Evolutionary conservation across 768 basidiomycete species (phyloP), one percentile per base, ranked within the genome.

Genomic region (Tulasnella sp.): DNA sequence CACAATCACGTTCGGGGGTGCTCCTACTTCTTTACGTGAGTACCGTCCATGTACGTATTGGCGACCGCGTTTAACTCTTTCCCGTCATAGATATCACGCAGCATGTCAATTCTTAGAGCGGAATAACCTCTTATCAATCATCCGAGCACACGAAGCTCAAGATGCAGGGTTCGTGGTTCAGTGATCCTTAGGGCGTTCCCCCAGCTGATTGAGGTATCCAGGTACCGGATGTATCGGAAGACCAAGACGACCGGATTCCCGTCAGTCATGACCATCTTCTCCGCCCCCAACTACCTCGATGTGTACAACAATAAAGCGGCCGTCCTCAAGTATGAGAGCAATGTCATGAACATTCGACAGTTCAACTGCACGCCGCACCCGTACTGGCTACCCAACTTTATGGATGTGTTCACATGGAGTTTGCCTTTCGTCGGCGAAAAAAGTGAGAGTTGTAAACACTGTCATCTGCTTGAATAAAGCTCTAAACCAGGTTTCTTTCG

Each of bases 261-360:
- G 17, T 94, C 92, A 15, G 93, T 99, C 60, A 98, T 99, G 92
- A 98, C 94, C n/a, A 92, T 99, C 67, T 99, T 99, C 74, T 93
- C 90, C 15, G 93, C 93, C 7, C 96, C 96, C 43, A 93, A 97
- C 70, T 97, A 97, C 68, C 84, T 98, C 60, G 96, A 98, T 67
- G 91, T 98, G 19, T 98, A 98, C 73, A 92, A 94, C 73, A 99
- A 99, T 75, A 98, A 98, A 73, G 96, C 93, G 1, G 96, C 96
- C 0, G 93, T 99, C 21, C 81, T 99, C 68, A 98, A 98, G 74
- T 98, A 98, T 68, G 96, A 98, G 73, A 92, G 89, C 70, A 99
- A 99, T 68, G 92, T 94, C 56, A 88, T 97, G 84, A 97, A 96
- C 71, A 97, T 97, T 66, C 82, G 92, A 46, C 94, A 98, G 69